Conservation (phyloP, 78 protist genomes). For the Guillardia theta region DNA sequence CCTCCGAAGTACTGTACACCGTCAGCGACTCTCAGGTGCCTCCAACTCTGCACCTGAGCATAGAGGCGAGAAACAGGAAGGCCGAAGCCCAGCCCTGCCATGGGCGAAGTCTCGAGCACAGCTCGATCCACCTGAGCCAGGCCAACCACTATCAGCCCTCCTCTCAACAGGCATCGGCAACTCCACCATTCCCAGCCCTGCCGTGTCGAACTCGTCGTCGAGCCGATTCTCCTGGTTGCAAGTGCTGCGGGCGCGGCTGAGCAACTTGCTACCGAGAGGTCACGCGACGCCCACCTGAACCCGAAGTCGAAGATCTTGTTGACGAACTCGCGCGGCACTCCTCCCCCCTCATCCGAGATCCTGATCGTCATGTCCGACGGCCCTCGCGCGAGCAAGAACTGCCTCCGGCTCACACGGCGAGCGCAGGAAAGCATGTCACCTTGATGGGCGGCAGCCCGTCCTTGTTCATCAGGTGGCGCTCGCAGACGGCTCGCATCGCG, state of each 20-base stretch:
- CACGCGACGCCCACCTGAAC: too few relatives aligned
- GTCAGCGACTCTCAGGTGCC: neutral
- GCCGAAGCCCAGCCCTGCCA: conserved; percentile 31
- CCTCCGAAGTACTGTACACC: neutral
- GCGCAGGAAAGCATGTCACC: too few relatives aligned
- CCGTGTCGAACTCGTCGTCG: too few relatives aligned
- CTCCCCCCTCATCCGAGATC: neutral
- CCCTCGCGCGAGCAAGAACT: neutral
- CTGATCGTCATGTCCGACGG: neutral
- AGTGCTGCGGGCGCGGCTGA: too few relatives aligned
- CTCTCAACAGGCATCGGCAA: too few relatives aligned
- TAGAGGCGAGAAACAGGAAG: conserved; percentile 5
- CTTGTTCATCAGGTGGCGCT: neutral
- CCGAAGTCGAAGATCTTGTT: neutral
- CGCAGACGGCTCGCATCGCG: conserved; percentile 13
- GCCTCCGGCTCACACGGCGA: too few relatives aligned
- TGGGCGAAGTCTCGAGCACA: neutral
- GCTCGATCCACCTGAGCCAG: neutral
- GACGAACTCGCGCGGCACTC: neutral
- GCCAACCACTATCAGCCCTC: too few relatives aligned
- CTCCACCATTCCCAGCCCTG: too few relatives aligned
- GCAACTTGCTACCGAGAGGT: too few relatives aligned
- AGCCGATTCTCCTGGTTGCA: too few relatives aligned
- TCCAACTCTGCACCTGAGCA: neutral
- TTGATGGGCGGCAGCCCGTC: neutral